A percentile compares a stretch with the other conserved stretches of the same genome.
phyloP scores from a whole-genome alignment of 2,329 filamentous ascomycete species.

The Cladosporium austrohemisphaericum region DNA sequence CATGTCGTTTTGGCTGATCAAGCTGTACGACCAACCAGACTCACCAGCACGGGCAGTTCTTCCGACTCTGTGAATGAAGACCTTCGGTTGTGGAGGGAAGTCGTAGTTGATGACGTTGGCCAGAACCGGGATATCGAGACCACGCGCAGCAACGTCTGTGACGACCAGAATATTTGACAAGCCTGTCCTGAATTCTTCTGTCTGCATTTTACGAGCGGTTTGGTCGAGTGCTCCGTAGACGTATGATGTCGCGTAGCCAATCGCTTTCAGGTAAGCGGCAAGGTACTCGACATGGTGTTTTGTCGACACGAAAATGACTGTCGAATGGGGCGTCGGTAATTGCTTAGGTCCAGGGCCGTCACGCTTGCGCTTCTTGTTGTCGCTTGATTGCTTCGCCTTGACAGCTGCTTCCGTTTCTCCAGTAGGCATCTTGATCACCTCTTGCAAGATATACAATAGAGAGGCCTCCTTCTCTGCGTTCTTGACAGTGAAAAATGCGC shows the following conservation, averaged over 20 bases:
- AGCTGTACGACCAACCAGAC: conserved; percentile 90
- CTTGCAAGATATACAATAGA: conserved; percentile 79
- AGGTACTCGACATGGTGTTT: conserved; percentile 98
- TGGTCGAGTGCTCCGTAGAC: conserved; percentile 95
- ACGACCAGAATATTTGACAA: conserved; percentile 88
- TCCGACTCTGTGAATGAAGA: conserved; percentile 94
- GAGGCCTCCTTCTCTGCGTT: conserved; percentile 91
- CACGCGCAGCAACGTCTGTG: conserved; percentile 91
- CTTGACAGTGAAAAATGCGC: conserved; percentile 91
- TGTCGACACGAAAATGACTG: conserved; percentile 89
- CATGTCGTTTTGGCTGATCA: conserved; percentile 81
- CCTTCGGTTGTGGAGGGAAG: conserved; percentile 92
- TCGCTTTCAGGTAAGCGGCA: conserved; percentile 69
- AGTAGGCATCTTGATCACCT: conserved; percentile 87
- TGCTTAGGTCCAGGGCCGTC: conserved; percentile 54
- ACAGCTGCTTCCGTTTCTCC: conserved; percentile 55
- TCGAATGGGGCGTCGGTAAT: conserved; percentile 83
- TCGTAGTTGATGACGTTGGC: conserved; percentile 99
- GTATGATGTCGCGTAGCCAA: conserved; percentile 87
- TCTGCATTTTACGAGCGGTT: conserved; percentile 84
- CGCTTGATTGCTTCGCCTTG: conserved; percentile 43
- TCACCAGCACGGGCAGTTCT: conserved; percentile 91
- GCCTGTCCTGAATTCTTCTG: conserved; percentile 82
- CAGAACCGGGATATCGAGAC: conserved; percentile 94
- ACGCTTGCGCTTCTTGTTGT: conserved; percentile 70